A percentile compares a stretch with the other conserved stretches of the same genome.
These are phyloP conservation scores for Corylus avellana DNA, from an alignment of 306 rosid species.

Conservation along the genomic window DNA sequence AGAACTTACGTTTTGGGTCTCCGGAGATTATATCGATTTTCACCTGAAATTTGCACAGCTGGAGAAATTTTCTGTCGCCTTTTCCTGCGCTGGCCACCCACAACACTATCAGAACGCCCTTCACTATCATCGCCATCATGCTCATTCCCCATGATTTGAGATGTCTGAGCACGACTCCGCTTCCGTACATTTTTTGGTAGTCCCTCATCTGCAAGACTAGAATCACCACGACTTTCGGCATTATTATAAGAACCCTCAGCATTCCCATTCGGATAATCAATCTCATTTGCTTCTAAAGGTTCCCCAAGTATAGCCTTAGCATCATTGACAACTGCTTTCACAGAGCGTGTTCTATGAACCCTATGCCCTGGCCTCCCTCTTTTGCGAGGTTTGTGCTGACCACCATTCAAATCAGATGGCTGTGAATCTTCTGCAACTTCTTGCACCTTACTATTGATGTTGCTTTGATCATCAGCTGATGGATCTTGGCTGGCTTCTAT, in stretches of 20 bases:
- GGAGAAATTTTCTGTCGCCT: slow-evolving; percentile 59
- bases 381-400: slow-evolving; percentile 40
- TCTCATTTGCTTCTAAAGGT: slow-evolving; percentile 44
- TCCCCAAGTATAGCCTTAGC: slow-evolving; percentile 74
- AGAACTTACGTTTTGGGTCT: slow-evolving; percentile 60
- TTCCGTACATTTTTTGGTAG: slow-evolving; percentile 45
- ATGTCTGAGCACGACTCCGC: slow-evolving; percentile 62
- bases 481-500: slow-evolving; percentile 55
- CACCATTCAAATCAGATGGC: slow-evolving; percentile 52
- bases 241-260: slow-evolving; percentile 65
- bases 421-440: slow-evolving; percentile 52
- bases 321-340: slow-evolving; percentile 70
- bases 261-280: slow-evolving; percentile 61
- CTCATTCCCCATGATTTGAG: slow-evolving; percentile 56
- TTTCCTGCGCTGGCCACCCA: slow-evolving; percentile 58
- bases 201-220: slow-evolving; percentile 42
- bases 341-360: slow-evolving; percentile 54
- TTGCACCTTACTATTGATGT: slow-evolving; percentile 56
- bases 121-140: slow-evolving; percentile 65
- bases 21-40: slow-evolving; percentile 79
- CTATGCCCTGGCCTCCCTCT: slow-evolving; percentile 52
- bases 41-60: slow-evolving; percentile 52
- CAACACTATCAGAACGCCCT: slow-evolving; percentile 59
- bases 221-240: slow-evolving; percentile 53
- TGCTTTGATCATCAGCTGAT: slow-evolving; percentile 63